Percentiles rank a stretch among this genome's conserved stretches.
Conservation (phyloP, 768 basidiomycete species). For the Chlorophyllum brunneum region DNA sequence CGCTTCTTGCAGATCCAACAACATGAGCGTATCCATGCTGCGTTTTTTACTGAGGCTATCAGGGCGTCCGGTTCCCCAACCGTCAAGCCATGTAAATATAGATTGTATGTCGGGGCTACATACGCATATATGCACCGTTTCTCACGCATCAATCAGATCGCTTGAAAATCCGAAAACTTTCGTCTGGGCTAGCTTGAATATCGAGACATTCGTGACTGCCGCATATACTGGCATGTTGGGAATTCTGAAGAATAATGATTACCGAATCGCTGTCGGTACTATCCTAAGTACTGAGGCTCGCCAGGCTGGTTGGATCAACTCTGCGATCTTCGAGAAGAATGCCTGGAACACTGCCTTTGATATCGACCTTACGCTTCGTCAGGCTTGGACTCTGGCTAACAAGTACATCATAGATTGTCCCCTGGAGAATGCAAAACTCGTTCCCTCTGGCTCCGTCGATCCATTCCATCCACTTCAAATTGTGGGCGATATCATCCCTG, state of each 20-base stretch:
- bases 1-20: slow-evolving; percentile 45
- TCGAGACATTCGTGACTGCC: slow-evolving; percentile 55
- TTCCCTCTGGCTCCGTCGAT: slow-evolving; percentile 22
- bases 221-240: slow-evolving; percentile 57
- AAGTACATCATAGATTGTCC: slow-evolving; percentile 54
- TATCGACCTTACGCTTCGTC: slow-evolving; percentile 36
- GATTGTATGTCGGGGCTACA: slow-evolving; percentile 38
- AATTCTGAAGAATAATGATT: slow-evolving; percentile 40
- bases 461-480: slow-evolving; percentile 23
- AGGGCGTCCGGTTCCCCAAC: slow-evolving; percentile 34
- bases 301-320: slow-evolving; percentile 60
- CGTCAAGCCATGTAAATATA: slow-evolving; percentile 55
- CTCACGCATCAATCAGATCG: not conserved
- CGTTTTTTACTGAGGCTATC: slow-evolving; percentile 34
- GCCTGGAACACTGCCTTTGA: slow-evolving; percentile 63
- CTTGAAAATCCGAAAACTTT: not conserved
- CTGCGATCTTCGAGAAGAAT: slow-evolving; percentile 40
- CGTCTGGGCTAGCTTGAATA: slow-evolving; percentile 29
- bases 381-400: slow-evolving; percentile 36
- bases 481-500: slow-evolving; percentile 19
- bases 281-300: slow-evolving; percentile 61
- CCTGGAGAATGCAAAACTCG: slow-evolving; percentile 40
- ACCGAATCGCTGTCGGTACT: slow-evolving; percentile 50
- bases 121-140: not conserved
- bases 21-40: slow-evolving; percentile 32